phyloP scores from a whole-genome alignment of 352 stramenopile genomes.

The Aphanomyces astaci region DNA sequence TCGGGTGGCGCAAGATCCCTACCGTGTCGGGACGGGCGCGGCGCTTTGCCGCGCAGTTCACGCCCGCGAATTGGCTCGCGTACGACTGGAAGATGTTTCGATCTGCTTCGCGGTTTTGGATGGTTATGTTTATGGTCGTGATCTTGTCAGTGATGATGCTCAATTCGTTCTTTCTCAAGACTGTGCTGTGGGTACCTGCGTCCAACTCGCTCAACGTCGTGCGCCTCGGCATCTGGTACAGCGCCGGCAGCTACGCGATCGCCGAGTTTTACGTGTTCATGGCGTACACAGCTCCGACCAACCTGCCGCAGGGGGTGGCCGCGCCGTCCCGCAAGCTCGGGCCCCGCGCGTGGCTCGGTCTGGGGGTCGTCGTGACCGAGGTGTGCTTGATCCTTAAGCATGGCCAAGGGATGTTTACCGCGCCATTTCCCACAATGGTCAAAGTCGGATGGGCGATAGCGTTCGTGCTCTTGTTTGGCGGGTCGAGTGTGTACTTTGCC shows the following conservation, averaged over 20 bases:
- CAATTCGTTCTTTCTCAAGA: slow-evolving; percentile 95
- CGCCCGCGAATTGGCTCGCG: slow-evolving; percentile 82
- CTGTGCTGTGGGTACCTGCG: slow-evolving; percentile 82
- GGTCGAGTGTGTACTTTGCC: slow-evolving; percentile 79
- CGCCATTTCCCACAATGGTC: slow-evolving; percentile 67
- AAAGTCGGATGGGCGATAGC: slow-evolving; percentile 76
- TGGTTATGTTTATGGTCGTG: slow-evolving; percentile 83
- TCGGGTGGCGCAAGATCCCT: slow-evolving; percentile 79
- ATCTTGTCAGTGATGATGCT: slow-evolving; percentile 91
- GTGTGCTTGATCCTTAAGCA: slow-evolving; percentile 80
- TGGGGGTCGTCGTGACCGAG: slow-evolving; percentile 70
- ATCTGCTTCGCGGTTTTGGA: slow-evolving; percentile 84
- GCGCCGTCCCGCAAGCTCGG: slow-evolving; percentile 70
- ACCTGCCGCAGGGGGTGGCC: slow-evolving; percentile 32
- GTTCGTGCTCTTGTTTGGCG: slow-evolving; percentile 60
- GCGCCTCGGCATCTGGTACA: slow-evolving; percentile 74
- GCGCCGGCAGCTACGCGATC: slow-evolving; percentile 77
- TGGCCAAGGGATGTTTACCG: slow-evolving; percentile 81
- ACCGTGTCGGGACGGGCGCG: slow-evolving; percentile 70
- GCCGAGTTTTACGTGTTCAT: slow-evolving; percentile 88
- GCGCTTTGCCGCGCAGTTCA: slow-evolving; percentile 84
- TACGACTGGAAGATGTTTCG: slow-evolving; percentile 93
- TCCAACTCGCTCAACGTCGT: slow-evolving; percentile 77
- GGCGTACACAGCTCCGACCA: slow-evolving; percentile 55
- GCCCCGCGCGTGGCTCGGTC: slow-evolving; percentile 69